A percentile compares a stretch with the other conserved stretches of the same genome.
These are phyloP conservation scores for Scheffersomyces illinoinensis DNA, from an alignment of 1,139 yeast genomes.

Conservation along the genomic window DNA sequence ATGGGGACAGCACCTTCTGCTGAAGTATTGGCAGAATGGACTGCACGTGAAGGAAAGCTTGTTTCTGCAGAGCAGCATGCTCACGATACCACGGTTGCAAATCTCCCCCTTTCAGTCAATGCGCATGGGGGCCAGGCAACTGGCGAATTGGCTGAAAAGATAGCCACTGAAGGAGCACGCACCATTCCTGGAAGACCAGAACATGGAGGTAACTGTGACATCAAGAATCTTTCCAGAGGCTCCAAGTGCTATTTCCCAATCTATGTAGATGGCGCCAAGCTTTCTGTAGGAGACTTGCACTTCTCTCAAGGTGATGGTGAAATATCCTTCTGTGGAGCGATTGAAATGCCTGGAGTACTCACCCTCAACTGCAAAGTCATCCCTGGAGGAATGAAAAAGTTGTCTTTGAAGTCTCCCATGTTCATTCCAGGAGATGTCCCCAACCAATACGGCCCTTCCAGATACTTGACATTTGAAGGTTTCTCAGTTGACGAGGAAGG, in stretches of 20 bases:
- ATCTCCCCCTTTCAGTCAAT: conserved; percentile 34
- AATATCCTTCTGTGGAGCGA: conserved; percentile 54
- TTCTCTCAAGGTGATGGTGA: conserved; percentile 56
- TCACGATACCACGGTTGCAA: conserved; percentile 39
- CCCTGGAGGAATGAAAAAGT: conserved; percentile 39
- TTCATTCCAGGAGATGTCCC: conserved; percentile 50
- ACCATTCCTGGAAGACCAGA: conserved; percentile 56
- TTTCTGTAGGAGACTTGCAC: conserved; percentile 50
- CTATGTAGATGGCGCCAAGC: conserved; percentile 46
- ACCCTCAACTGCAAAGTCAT: conserved; percentile 40
- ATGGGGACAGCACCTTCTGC: conserved; percentile 50
- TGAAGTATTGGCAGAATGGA: conserved; percentile 46
- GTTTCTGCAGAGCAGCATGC: conserved; percentile 28
- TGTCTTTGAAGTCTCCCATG: conserved; percentile 46
- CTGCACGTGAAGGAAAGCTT: conserved; percentile 35
- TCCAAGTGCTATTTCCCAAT: conserved; percentile 50
- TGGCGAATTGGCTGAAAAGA: conserved; percentile 22
- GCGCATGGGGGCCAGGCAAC: conserved; percentile 42
- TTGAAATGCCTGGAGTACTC: conserved; percentile 52
- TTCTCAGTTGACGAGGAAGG: conserved; percentile 50
- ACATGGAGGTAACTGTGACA: conserved; percentile 55
- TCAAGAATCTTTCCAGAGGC: conserved; percentile 49
- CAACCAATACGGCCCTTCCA: conserved; percentile 45
- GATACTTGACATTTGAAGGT: conserved; percentile 54
- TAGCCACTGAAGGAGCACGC: conserved; percentile 45